Evolutionary conservation across 2,329 filamentous ascomycete genomes (phyloP), one percentile per base, ranked within the genome.

Genomic region (Chrysoporthe austroafricana): DNA sequence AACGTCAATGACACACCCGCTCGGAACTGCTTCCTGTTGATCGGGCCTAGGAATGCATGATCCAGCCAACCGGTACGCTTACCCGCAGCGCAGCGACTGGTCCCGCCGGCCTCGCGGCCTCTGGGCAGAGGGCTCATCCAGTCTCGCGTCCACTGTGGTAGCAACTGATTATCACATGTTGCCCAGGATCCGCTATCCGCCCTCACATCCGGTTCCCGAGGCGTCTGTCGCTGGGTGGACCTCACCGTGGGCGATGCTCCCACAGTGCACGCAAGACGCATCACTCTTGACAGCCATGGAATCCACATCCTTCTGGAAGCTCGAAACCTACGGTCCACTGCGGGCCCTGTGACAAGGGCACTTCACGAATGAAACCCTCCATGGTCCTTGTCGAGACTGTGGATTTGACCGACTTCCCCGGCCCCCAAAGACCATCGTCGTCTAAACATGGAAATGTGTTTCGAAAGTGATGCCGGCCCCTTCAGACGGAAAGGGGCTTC

Each of bases 1-100:
- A 60, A 52, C 62, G 36, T 39, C 46, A 64, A 58, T 63, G 64
- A 56, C 64, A 64, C 43, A 64, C 43, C 65, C 43, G 42, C 50
- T 62, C 68, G 68, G 68, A 67, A 67, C 16, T 34, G 52, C 57
- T 67, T 62, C 68, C 65, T 62, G 59, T 64, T 64, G 54, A 63
- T 48, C 64, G 56, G 48, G 46, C 4, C 46, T 46, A 50, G 6
- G 18, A 60, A 59, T 52, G 58, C 56, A 62, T 61, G 36, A 46
- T 60, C 67, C 48, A 58, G 63, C 67, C 63, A 62, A 63, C 67
- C 67, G 63, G 67, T 52, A 21, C 54, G 56, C 13, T 44, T 63
- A 43, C 39, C 52, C 59, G 63, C 67, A 63, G 18, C 59, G 63
- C 67, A 63, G 18, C 26, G 43, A 46, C n/a, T 65, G 63, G 56